phyloP scores from a whole-genome alignment of 495 filamentous ascomycete genomes.

The Penicillium lividum region DNA sequence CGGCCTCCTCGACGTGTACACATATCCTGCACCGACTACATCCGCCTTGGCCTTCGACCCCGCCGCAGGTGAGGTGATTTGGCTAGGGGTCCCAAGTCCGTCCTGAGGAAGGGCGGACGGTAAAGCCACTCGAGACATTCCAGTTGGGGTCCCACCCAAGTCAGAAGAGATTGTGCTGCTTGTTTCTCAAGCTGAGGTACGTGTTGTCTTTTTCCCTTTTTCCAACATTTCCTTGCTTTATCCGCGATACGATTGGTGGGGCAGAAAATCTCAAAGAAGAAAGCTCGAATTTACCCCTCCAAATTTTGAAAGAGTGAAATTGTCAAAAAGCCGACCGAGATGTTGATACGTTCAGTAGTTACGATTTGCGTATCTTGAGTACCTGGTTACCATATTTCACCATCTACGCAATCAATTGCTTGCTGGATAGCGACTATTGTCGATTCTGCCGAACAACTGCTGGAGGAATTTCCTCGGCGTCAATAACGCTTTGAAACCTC shows the following conservation, averaged over 20 bases:
- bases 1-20: constrained; percentile 15
- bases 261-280: constrained; percentile 13
- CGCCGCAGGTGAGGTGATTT: constrained; percentile 43
- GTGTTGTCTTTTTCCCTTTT: constrained; percentile 2
- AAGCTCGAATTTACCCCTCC: constrained; percentile 30
- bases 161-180: constrained; percentile 10
- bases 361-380: constrained; percentile 21
- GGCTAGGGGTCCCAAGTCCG: constrained; percentile 58
- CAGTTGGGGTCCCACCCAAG: constrained; percentile 15
- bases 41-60: constrained; percentile 26
- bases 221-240: constrained; percentile 6
- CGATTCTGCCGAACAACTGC: background rate
- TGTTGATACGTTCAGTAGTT: constrained; percentile 17
- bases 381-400: constrained; percentile 22
- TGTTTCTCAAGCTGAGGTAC: constrained; percentile 20
- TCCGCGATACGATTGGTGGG: constrained; percentile 22
- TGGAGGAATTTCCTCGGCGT: background rate
- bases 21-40: constrained; percentile 9
- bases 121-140: constrained; percentile 39
- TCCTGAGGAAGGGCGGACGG: constrained; percentile 62
- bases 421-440: constrained; percentile 5
- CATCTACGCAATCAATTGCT: constrained; percentile 25
- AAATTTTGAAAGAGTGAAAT: constrained; percentile 8
- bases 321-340: constrained; percentile 17
- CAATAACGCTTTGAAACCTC: constrained; percentile 2